A percentile compares a stretch with the other conserved stretches of the same genome.
Conservation (phyloP, 805 yeast genomes). For the Ogataea methylovora region DNA sequence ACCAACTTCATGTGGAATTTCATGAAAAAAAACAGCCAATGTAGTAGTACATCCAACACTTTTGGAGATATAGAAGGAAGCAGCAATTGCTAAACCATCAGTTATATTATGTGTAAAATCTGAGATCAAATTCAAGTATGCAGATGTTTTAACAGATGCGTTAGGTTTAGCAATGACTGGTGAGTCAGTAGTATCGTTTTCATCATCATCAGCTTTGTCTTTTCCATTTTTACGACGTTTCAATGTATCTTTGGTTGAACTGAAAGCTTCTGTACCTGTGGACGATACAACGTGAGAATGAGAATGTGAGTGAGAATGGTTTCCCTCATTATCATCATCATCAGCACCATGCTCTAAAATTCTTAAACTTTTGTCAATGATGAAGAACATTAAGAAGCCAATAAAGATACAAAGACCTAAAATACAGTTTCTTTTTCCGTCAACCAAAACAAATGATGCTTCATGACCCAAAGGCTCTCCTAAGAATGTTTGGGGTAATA, state of each 20-base stretch:
- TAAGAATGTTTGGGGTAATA: constrained; percentile 60
- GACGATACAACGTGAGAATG: constrained; percentile 10
- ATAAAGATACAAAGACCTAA: constrained; percentile 49
- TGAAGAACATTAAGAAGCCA: constrained; percentile 54
- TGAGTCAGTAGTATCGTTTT: constrained; percentile 8
- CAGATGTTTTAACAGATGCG: constrained; percentile 39
- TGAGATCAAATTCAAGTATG: constrained; percentile 59
- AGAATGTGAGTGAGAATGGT: constrained; percentile 36
- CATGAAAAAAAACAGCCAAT: constrained; percentile 67
- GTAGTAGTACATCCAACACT: constrained; percentile 62
- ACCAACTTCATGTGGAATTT: constrained; percentile 76
- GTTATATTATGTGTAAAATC: constrained; percentile 71
- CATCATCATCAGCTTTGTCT: constrained; percentile 9
- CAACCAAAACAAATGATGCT: constrained; percentile 40
- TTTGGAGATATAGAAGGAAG: constrained; percentile 57
- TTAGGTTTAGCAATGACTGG: constrained; percentile 27
- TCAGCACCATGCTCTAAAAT: constrained; percentile 34
- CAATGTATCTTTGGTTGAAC: constrained; percentile 3
- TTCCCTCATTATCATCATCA: constrained; percentile 30
- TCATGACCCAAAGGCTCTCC: constrained; percentile 40
- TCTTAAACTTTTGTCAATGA: constrained; percentile 55
- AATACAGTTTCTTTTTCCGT: constrained; percentile 39
- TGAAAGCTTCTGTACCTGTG: constrained; percentile 10
- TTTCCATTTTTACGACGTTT: constrained; percentile 12
- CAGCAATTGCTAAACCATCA: constrained; percentile 69